Evolutionary conservation across 176 grass and related monocot genomes (phyloP), one percentile per base, ranked within the genome.

Genomic region (Oryza meridionalis): DNA sequence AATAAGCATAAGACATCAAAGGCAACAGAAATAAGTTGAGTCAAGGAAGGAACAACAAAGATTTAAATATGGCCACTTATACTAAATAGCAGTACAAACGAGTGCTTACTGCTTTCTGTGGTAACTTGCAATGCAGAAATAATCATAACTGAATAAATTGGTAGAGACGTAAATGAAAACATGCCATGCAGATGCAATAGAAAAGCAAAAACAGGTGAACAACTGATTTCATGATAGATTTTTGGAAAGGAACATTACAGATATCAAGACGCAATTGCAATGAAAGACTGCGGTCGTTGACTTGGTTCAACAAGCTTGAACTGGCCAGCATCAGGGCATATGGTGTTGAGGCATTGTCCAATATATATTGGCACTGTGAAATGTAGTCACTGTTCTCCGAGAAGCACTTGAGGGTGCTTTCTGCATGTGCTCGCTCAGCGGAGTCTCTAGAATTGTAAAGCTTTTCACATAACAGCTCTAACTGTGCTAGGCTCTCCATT

Each of bases 281-380:
- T 59, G 97, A 96, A 72, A 96, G 91, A 73, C 88, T 94, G 82
- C 79, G 88, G 70, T 96, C 93, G 2, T 92, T 92, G 43, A 99
- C 93, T 99, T 99, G 97, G 84, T 99, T 99, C 90, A 99, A 85
- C 75, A 99, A 90, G 76, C 93, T 96, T 90, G 97, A 96, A 89
- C 97, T 99, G 7, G 97, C 97, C 90, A 99, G 77, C 90, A 99
- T 99, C 86, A 94, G 82, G 72, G 97, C 97, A 84, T 99, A 99
- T 79, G 97, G 97, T 85, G 91, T 99, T 72, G 93, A 92, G 58
- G 97, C 97, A 91, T 99, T 99, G 81, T 99, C 97, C 88, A 99
- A 90, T 92, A 99, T 99, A 86, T 96, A 99, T 84, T 99, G 97
- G 82, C 97, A 99, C 70, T 99, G 97, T 21, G 84, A 86, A 89